Percentiles rank a stretch among this genome's conserved stretches.
Conservation (phyloP, 805 yeast genomes). For the Candida nanaspora region DNA sequence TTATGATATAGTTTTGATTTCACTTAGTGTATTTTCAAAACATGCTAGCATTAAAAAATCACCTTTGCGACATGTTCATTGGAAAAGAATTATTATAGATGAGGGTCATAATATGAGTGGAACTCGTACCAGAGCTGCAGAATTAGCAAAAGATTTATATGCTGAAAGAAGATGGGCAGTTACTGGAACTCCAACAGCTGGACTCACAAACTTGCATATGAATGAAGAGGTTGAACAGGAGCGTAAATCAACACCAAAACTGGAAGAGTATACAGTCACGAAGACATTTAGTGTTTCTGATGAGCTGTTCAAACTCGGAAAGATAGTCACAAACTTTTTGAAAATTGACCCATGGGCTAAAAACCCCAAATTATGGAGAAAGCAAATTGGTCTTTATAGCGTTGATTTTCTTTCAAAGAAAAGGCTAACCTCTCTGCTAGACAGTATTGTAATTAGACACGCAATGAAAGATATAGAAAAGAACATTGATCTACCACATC, state of each 20-base stretch:
- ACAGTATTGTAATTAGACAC: constrained; percentile 51
- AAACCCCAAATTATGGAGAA: constrained; percentile 40
- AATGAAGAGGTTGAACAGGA: constrained; percentile 21
- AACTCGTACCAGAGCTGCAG: constrained; percentile 41
- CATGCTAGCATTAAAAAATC: constrained; percentile 29
- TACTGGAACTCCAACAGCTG: constrained; percentile 72
- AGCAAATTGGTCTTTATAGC: too few relatives aligned
- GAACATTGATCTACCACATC: constrained; percentile 50
- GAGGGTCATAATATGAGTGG: constrained; percentile 66
- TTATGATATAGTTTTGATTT: constrained; percentile 48
- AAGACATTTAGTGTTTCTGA: constrained; percentile 42
- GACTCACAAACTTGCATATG: constrained; percentile 51
- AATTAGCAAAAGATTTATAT: constrained; percentile 37
- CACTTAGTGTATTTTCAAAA: constrained; percentile 38
- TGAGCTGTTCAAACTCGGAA: constrained; percentile 49
- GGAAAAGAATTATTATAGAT: constrained; percentile 70
- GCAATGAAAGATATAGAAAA: constrained; percentile 42
- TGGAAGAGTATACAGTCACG: constrained; percentile 36
- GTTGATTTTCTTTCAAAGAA: too few relatives aligned
- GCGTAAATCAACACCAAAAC: not conserved
- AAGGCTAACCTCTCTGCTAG: too few relatives aligned
- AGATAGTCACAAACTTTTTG: constrained; percentile 43
- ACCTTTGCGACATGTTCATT: constrained; percentile 37
- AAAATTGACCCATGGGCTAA: constrained; percentile 52
- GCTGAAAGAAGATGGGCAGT: constrained; percentile 69